phyloP scores from a whole-genome alignment of 306 rosid genomes.

The Castanospermum australe region DNA sequence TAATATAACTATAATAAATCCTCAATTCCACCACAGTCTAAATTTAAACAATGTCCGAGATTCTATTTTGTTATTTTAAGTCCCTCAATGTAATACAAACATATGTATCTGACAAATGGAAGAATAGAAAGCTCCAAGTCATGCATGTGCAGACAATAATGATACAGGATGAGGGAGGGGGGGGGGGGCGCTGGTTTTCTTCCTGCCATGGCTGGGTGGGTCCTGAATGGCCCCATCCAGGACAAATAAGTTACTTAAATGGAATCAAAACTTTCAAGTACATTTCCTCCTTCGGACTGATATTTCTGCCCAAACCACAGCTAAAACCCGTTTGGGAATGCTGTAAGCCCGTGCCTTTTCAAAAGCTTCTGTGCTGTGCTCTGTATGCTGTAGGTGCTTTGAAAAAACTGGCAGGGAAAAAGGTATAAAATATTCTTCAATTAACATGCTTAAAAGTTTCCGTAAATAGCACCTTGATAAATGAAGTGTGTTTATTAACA shows the following conservation, averaged over 20 bases:
- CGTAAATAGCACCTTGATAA: slow-evolving; percentile 17
- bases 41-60: neutral
- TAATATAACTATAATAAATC: neutral
- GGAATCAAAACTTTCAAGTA: slow-evolving; percentile 10
- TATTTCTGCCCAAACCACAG: neutral
- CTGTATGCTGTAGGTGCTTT: neutral
- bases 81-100: slow-evolving; percentile 9
- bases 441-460: neutral
- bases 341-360: slow-evolving; percentile 18
- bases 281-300: neutral
- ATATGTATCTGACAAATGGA: slow-evolving; percentile 17
- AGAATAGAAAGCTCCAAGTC: slow-evolving; percentile 10
- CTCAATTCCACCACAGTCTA: slow-evolving; percentile 10
- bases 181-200: neutral
- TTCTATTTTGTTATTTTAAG: neutral
- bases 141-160: neutral
- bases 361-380: slow-evolving; percentile 19
- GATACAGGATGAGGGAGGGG: neutral
- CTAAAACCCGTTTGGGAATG: neutral
- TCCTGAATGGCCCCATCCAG: slow-evolving; percentile 6
- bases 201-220: neutral
- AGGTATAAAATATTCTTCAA: neutral
- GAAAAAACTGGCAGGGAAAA: neutral
- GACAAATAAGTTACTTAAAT: slow-evolving; percentile 9
- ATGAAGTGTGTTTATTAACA: neutral